Evolutionary conservation across 345 rosid genomes (phyloP).

Genomic region (Microthlaspi erraticum): DNA sequence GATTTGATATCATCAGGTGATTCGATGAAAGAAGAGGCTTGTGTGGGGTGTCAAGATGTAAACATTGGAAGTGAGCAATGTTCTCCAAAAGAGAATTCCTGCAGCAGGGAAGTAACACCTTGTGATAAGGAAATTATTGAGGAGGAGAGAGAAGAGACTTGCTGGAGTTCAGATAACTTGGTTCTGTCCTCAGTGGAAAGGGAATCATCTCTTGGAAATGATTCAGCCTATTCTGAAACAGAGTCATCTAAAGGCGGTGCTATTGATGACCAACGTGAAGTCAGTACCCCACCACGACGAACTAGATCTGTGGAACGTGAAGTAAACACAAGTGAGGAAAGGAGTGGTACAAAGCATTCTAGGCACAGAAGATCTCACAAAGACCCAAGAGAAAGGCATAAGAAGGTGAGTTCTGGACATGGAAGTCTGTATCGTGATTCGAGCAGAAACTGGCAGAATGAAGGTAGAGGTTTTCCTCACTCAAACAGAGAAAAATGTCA

Average conservation of each 20-base stretch:
- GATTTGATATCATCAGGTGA: slow-evolving; percentile 33
- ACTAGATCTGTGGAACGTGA: slow-evolving; percentile 41
- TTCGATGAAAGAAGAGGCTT: slow-evolving; percentile 42
- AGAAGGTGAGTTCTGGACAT: slow-evolving; percentile 26
- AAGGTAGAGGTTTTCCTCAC: slow-evolving; percentile 28
- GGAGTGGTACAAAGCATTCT: slow-evolving; percentile 31
- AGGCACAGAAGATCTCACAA: slow-evolving; percentile 34
- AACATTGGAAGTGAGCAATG: slow-evolving; percentile 28
- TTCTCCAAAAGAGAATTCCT: slow-evolving; percentile 34
- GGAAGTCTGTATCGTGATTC: slow-evolving; percentile 36
- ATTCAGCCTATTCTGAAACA: slow-evolving; percentile 46
- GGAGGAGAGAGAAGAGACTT: slow-evolving; percentile 43
- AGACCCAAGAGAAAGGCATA: slow-evolving; percentile 35
- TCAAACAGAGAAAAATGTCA: slow-evolving; percentile 35
- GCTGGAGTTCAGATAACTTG: slow-evolving; percentile 34
- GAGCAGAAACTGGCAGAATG: slow-evolving; percentile 19
- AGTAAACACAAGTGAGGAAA: slow-evolving; percentile 36
- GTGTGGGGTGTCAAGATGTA: slow-evolving; percentile 41
- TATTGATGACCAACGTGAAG: slow-evolving; percentile 39
- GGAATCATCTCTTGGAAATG: slow-evolving; percentile 53
- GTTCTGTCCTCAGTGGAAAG: slow-evolving; percentile 45
- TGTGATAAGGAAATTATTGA: slow-evolving; percentile 42
- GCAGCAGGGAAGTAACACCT: slow-evolving; percentile 39
- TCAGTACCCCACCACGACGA: slow-evolving; percentile 37
- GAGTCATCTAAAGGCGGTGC: slow-evolving; percentile 48